A percentile compares a stretch with the other conserved stretches of the same genome.
phyloP scores from a whole-genome alignment of 192 early-diverging fungal genomes.

The Pecoramyces ruminantium region DNA sequence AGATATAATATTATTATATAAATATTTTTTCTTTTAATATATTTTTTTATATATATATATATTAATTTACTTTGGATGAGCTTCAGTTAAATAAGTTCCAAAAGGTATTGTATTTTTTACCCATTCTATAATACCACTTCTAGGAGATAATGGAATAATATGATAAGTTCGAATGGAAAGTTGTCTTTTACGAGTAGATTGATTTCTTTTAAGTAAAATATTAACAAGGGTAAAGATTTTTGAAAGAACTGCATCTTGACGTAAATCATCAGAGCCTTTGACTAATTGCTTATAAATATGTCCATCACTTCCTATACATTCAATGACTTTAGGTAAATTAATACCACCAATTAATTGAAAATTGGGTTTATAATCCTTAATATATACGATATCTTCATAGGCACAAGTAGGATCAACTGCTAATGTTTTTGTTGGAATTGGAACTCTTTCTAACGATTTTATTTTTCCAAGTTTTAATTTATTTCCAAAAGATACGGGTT shows the following conservation, averaged over 20 bases:
- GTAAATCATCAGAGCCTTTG: constrained; percentile 49
- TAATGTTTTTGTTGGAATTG: neutral
- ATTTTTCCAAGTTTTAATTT: neutral
- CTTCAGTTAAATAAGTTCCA: constrained; percentile 16
- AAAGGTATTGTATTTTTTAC: constrained; percentile 27
- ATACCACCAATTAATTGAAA: neutral
- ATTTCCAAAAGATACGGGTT: neutral
- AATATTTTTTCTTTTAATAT: no score
- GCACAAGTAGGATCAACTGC: neutral
- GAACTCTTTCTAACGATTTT: neutral
- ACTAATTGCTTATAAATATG: constrained; percentile 5
- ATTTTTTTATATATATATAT: neutral
- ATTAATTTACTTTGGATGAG: constrained; percentile 15
- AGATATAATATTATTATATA: no score
- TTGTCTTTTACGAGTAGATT: constrained; percentile 22
- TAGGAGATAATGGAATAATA: constrained; percentile 30
- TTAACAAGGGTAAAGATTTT: constrained; percentile 53
- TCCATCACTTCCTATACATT: neutral
- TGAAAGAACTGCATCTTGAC: constrained; percentile 57
- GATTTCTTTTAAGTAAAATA: constrained; percentile 23
- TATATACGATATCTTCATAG: neutral
- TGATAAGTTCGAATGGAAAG: constrained; percentile 32
- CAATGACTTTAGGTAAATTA: neutral
- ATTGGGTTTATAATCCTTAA: neutral
- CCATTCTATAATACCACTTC: constrained; percentile 37